Evolutionary conservation across 495 filamentous ascomycete species (phyloP).

Genomic region (Neurospora sp.): DNA sequence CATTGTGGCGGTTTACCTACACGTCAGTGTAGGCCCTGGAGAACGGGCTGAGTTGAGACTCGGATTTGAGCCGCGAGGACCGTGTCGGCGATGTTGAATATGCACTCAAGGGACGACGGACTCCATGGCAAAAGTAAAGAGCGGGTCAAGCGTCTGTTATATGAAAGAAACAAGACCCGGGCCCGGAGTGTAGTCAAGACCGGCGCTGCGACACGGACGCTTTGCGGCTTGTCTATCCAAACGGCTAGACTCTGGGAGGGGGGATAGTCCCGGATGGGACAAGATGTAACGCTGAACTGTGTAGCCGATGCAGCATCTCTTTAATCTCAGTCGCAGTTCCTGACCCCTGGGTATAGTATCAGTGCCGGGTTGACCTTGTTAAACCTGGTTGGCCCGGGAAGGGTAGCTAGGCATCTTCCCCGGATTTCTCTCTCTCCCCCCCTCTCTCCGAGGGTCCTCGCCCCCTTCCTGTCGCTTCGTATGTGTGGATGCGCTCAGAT

Average conservation of each 20-base stretch:
- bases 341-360: neutral
- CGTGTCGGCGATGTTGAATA: neutral
- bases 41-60: neutral
- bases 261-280: neutral
- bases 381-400: neutral
- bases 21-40: neutral
- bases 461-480: neutral
- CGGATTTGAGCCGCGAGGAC: neutral
- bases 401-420: neutral
- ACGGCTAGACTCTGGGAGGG: neutral
- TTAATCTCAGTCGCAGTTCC: neutral
- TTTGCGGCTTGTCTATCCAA: neutral
- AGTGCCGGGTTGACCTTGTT: neutral
- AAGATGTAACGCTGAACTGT: neutral
- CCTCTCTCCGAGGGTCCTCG: neutral
- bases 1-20: constrained; percentile 1
- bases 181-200: neutral
- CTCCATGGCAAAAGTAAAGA: neutral
- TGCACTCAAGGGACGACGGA: neutral
- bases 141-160: neutral
- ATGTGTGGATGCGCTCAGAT: neutral
- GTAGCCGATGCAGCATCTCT: neutral
- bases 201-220: neutral
- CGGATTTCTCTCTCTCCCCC: neutral
- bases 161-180: neutral